These are phyloP conservation scores for Boletus rex-veris DNA, from an alignment of 768 basidiomycete genomes.

Conservation along the genomic window DNA sequence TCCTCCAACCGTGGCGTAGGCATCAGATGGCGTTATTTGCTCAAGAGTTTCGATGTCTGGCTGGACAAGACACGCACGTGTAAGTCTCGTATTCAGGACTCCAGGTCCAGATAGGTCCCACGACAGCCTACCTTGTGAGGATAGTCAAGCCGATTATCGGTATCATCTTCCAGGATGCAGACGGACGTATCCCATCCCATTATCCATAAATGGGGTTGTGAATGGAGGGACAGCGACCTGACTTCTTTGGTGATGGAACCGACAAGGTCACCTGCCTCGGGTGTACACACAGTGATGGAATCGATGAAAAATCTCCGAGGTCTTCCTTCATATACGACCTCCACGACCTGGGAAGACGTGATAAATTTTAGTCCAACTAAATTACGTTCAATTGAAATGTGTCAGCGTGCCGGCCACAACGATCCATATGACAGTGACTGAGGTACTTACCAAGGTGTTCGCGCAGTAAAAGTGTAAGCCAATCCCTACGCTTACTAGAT, in stretches of 20 bases:
- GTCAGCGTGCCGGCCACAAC: slow-evolving; percentile 3
- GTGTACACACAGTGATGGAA: slow-evolving; percentile 37
- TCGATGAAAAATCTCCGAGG: slow-evolving; percentile 55
- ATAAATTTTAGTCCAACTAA: slow-evolving; percentile 74
- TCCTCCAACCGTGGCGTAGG: slow-evolving; percentile 86
- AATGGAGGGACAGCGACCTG: slow-evolving; percentile 41
- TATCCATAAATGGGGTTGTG: slow-evolving; percentile 49
- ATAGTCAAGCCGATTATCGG: slow-evolving; percentile 24
- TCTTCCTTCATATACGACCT: slow-evolving; percentile 61
- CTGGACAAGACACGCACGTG: slow-evolving; percentile 28
- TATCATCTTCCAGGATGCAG: slow-evolving; percentile 34
- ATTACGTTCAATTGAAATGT: slow-evolving; percentile 3
- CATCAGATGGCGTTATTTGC: slow-evolving; percentile 43
- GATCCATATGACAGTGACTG: neutral
- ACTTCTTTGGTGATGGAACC: slow-evolving; percentile 41
- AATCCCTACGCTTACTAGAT: slow-evolving; percentile 48
- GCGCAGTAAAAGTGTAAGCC: slow-evolving; percentile 63
- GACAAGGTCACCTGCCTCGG: slow-evolving; percentile 16
- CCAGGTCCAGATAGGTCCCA: slow-evolving; percentile 4
- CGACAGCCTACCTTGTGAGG: slow-evolving; percentile 33
- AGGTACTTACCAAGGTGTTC: slow-evolving; percentile 60
- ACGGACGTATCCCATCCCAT: slow-evolving; percentile 69
- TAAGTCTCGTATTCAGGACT: slow-evolving; percentile 7
- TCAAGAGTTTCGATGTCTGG: slow-evolving; percentile 46
- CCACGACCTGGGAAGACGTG: slow-evolving; percentile 54